These are phyloP conservation scores for Cladophialophora bantiana DNA, from an alignment of 2,329 filamentous ascomycete genomes.

Conservation along the genomic window DNA sequence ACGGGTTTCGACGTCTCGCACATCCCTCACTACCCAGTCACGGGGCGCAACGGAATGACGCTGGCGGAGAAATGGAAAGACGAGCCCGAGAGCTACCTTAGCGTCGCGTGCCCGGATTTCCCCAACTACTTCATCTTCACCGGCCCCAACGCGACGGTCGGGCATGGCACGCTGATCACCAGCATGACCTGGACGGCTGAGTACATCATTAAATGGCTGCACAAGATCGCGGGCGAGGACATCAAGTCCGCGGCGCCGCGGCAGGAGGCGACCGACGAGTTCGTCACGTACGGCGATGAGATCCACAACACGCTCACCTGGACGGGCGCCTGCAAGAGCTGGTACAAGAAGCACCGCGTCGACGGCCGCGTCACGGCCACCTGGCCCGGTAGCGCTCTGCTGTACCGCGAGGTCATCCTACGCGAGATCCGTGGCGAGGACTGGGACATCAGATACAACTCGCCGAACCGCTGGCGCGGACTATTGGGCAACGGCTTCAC, in stretches of 20 bases:
- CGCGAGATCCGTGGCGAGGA: conserved; percentile 45
- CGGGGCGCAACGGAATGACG: conserved; percentile 43
- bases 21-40: conserved; percentile 46
- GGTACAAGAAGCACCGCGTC: conserved; percentile 35
- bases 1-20: conserved; percentile 52
- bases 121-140: conserved; percentile 48
- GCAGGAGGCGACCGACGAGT: conserved; percentile 45
- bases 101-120: conserved; percentile 40
- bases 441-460: conserved; percentile 30
- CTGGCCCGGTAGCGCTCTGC: conserved; percentile 41
- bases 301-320: conserved; percentile 44
- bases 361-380: conserved; percentile 35
- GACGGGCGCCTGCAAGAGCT: conserved; percentile 34
- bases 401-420: conserved; percentile 46
- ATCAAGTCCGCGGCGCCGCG: conserved; percentile 44
- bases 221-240: conserved; percentile 46
- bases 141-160: conserved; percentile 43
- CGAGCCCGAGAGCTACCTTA: conserved; percentile 43
- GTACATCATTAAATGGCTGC: conserved; percentile 44
- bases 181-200: conserved; percentile 41
- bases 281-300: conserved; percentile 45
- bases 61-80: conserved; percentile 43
- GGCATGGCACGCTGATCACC: conserved; percentile 43
- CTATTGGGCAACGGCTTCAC: conserved; percentile 49
- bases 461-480: conserved; percentile 37